Base-by-base conservation (phyloP, 2,329 filamentous ascomycete species). In the Penicillium freii region DNA sequence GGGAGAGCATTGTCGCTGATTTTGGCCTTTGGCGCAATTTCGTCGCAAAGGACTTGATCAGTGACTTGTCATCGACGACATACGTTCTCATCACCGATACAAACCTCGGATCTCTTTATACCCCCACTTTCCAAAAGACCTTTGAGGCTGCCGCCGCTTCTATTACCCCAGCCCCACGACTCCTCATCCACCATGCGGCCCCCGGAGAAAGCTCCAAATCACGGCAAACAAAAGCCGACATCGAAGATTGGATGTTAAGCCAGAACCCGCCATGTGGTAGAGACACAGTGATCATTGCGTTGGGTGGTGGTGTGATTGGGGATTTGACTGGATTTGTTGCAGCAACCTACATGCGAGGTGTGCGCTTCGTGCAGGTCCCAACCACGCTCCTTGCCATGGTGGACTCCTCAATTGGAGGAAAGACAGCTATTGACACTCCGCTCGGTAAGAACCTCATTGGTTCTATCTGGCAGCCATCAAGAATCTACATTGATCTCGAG, bases 301-400 rank as follows among this genome's bases (percentile, higher is more conserved):
- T 99, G 10, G 94, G 94, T 33, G 94, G 94, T 63, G 94, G 94
- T 57, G 94, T 99, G 60, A 97, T 99, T 75, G 94, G 94, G 33
- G 94, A 99, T 75, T 89, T 99, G 89, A 92, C 96, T 62, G 94
- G 94, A 51, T 99, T 96, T 73, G 92, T 97, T 51, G 94, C 94
- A 23, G 92, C 94, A 39, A 99, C 94, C 38, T 99, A 97, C 78
- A 99, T 99, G 94, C 88, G 94, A 66, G 94, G 94, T 55, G 88
- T 99, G 61, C 90, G 90, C 65, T 96, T 96, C 73, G 92, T 97
- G 42, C 94, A 99, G 77, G 92, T 99, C 46, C 94, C 94, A 1
- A 99, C 94, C 10, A 96, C 92, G 0, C 81, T 99, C 56, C 82
- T 99, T 52, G 87, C 94, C 62, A 99, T 99, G 94, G 94, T 99